Evolutionary conservation across 768 basidiomycete species (phyloP).

Genomic region (Chlorophyllum brunneum): DNA sequence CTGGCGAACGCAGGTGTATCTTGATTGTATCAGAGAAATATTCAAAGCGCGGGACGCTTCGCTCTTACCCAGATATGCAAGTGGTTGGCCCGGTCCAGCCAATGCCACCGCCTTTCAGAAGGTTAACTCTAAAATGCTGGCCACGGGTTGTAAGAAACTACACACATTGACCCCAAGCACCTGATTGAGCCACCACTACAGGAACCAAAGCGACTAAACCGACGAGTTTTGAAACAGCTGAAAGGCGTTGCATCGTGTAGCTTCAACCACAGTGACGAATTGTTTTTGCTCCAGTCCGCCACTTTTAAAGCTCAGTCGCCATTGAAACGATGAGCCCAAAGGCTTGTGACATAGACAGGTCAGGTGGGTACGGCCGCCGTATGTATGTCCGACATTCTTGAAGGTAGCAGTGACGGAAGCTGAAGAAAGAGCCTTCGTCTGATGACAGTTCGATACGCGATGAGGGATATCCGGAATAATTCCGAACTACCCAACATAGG

Average conservation of each 20-base stretch:
- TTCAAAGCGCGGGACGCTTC: background rate
- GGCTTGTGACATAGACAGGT: background rate
- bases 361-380: background rate
- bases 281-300: background rate
- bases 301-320: background rate
- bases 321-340: background rate
- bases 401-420: background rate
- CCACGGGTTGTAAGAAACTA: background rate
- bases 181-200: conserved; percentile 17
- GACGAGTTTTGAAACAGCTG: conserved; percentile 11
- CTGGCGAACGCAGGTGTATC: conserved; percentile 19
- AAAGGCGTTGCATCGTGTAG: conserved; percentile 14
- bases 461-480: background rate
- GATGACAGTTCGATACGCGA: background rate
- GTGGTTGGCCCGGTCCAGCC: conserved; percentile 39
- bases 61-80: conserved; percentile 34
- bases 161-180: conserved; percentile 23
- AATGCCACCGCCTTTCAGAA: conserved; percentile 22
- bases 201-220: conserved; percentile 14
- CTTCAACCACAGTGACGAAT: background rate
- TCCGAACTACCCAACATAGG: background rate
- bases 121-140: background rate
- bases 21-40: background rate
- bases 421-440: background rate
- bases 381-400: background rate